Base-by-base conservation (phyloP, 345 rosid genomes). In the Xanthoceras sorbifolium region DNA sequence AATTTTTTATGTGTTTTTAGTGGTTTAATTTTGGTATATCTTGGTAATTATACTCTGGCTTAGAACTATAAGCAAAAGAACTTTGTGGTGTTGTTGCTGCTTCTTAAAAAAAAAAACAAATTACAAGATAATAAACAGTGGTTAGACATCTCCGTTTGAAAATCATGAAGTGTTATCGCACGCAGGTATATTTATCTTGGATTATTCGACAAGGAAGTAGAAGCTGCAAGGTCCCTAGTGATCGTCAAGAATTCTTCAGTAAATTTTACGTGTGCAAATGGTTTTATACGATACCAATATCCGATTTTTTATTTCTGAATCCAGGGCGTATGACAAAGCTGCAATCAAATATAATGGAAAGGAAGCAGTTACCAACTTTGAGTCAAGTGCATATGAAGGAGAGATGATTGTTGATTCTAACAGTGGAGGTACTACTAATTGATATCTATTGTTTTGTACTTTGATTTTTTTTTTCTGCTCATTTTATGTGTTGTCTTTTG, bases 261-360 rank as follows among this genome's bases (percentile, higher is more conserved):
- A 55, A n/a, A 25, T 9, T 28, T 10, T 54, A 64, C 42, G 15
- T 3, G 1, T 22, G 23, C 25, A 60, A 52, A 60, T 66, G 72
- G 46, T 61, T 46, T 80, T 23, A 7, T 69, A 28, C 44, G 55
- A 50, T 6, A 44, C 14, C 18, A 44, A 0, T 77, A 66, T 46
- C 28, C 2, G 40, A 18, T 50, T 28, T 18, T 79, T 64, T 32
- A n/a, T 75, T 77, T 77, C 55, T 82, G 23, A 64, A 73, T 61
- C 77, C 81, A 90, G 97, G 92, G 88, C 91, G 42, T 87, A 84
- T 79, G 93, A 88, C 71, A 86, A 82, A 76, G 88, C 84, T 74
- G 87, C 89, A 20, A 85, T 83, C 69, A 84, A 81, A 69, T 77
- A 74, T 69, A 87, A 83, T 62, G 92, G 93, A 69, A 83, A 85